Evolutionary conservation across 441 rosid genomes (phyloP), one percentile per base, ranked within the genome.

Genomic region (Dalechampia spathulata): DNA sequence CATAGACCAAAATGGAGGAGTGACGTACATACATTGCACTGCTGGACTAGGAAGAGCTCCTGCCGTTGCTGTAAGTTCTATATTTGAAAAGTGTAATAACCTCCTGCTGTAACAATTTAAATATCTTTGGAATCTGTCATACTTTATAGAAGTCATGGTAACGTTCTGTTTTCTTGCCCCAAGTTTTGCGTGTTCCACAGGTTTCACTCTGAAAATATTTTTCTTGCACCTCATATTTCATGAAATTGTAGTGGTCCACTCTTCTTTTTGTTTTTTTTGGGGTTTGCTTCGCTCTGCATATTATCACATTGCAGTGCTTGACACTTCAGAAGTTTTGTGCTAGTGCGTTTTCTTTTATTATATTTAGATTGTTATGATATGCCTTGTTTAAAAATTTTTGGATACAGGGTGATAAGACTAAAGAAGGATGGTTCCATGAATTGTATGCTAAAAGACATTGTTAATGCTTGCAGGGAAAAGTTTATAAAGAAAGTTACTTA

Each of bases 21-120:
- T 89, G 41, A 70, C 97, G 4, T 92, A 92, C 62, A 60, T 92
- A 45, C 99, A 92, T 78, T 92, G 99, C 71, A 92, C 99, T 38
- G 99, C 99, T 55, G 97, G 99, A 55, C 73, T 92, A 30, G 99
- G 99, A 76, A 76, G 99, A 75, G 99, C 99, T 63, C 97, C 99
- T 68, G 94, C 85, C 62, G 81, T 70, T 70, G 88, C 86, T 78
- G 99, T 89, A 46, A 61, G 23, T 62, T 58, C 44, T 22, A 21
- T 60, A 52, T 60, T 21, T 30, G 22, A 58, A 62, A 50, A 9
- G 53, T 57, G 17, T 37, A 37, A 9, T 51, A 12, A 17, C 30
- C 10, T 28, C 23, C 30, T 47, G 45, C 39, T 57, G 2, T 42
- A 17, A 30, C 1, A n/a, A 7, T 27, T 36, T 17, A 4, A 25